Base-by-base conservation (phyloP, 2,329 filamentous ascomycete species). In the Fusarium longipes region DNA sequence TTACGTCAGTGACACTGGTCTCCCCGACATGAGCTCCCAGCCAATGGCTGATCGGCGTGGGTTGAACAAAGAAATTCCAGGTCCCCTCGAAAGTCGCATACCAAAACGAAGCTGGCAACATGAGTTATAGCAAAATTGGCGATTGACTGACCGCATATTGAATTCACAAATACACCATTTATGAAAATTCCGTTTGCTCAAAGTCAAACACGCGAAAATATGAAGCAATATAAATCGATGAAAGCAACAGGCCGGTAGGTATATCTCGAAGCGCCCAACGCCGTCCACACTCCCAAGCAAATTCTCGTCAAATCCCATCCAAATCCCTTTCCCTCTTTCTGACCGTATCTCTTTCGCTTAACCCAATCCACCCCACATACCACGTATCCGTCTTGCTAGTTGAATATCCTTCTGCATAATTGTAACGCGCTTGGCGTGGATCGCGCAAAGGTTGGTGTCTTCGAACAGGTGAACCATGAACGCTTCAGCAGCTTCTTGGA, bases 391-490 rank as follows among this genome's bases (percentile, higher is more conserved):
- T 74, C 92, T 84, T 20, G 95, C 95, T 63, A 98, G 86, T 81
- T 97, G 95, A 73, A 99, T 97, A 80, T 98, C 96, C 82, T 97
- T 97, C 80, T 96, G 93, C 92, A 97, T 95, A 73, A 97, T 97
- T 36, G 95, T 98, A 52, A 98, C 93, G 77, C 95, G 87, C 83
- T 97, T 97, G 65, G 95, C 96, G 81, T 98, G 95, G 73, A 98
- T 94, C 66, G 95, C 96, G 82, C 95, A 97, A 39, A 98, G 86
- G 82, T 98, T 97, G 33, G 78, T 78, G 51, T 80, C 77, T 62
- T 97, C 94, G 76, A 98, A 97, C n/a, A 98, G 84, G 76, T 97
- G 94, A 60, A 98, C 92, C 71, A 98, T 86, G 80, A 97, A 98
- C 7, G 95, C 95, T 82, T 98, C 95, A n/a, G 94, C 89, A 15